These are phyloP conservation scores for Platismatia glauca DNA, from an alignment of 495 filamentous ascomycete species.

Conservation along the genomic window DNA sequence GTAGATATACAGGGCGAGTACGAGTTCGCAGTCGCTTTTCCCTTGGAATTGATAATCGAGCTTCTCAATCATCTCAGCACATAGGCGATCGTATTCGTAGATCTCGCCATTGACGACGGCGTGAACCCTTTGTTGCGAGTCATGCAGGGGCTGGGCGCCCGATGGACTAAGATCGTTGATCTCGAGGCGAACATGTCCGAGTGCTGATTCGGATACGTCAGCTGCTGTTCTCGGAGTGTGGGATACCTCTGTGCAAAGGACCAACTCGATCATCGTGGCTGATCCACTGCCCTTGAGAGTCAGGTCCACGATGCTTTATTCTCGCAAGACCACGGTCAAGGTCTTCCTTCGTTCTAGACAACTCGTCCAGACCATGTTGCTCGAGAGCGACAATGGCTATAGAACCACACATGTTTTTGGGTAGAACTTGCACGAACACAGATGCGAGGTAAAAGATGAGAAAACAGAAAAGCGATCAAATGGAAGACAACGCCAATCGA, in stretches of 20 bases:
- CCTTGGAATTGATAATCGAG: slow-evolving; percentile 34
- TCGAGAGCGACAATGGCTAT: neutral
- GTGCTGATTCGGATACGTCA: slow-evolving; percentile 19
- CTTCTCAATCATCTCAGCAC: slow-evolving; percentile 25
- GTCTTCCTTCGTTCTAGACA: neutral
- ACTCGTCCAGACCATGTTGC: neutral
- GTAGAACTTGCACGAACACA: too few relatives aligned
- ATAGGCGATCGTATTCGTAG: slow-evolving; percentile 41
- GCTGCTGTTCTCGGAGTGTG: neutral
- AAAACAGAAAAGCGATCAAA: too few relatives aligned
- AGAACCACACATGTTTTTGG: neutral
- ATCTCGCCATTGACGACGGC: slow-evolving; percentile 50
- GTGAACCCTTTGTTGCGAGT: slow-evolving; percentile 32
- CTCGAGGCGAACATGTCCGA: slow-evolving; percentile 40
- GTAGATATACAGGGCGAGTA: slow-evolving; percentile 41
- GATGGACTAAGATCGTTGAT: slow-evolving; percentile 43
- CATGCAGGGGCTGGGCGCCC: slow-evolving; percentile 41
- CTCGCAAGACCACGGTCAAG: neutral
- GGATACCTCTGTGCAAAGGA: slow-evolving; percentile 7
- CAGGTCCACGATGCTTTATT: slow-evolving; percentile 42
- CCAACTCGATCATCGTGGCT: slow-evolving; percentile 33
- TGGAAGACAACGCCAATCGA: too few relatives aligned
- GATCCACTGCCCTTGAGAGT: slow-evolving; percentile 39
- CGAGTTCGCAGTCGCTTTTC: slow-evolving; percentile 39
- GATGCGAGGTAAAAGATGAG: too few relatives aligned